Base-by-base conservation (phyloP, 2,329 filamentous ascomycete species). In the Ophiosphaerella herpotricha region DNA sequence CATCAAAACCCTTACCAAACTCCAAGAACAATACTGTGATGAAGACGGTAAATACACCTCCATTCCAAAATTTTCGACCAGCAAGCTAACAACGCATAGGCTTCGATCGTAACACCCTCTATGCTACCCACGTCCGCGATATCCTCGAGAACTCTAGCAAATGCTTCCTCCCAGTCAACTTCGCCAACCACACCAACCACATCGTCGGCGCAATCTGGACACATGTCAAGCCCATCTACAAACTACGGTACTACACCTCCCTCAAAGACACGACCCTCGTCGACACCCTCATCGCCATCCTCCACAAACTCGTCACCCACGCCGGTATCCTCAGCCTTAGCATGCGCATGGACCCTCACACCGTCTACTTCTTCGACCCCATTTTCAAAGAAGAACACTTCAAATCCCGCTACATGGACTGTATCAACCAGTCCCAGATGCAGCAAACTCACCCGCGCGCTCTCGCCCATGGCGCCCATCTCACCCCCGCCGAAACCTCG, bases 381-480 rank as follows among this genome's bases (percentile, higher is more conserved):
- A 32, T 57, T 0, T 58, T 61, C 56, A 70, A 70, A 46, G 66
- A 71, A 55, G 57, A 64, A 13, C 39, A 8, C 13, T 71, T 57
- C 46, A 37, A 18, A 3, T 6, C 13, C 4, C 7, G 38, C 0
- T 14, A 49, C 21, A 64, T 66, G 61, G 50, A 65, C 4, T 61
- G 54, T n/a, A 54, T 63, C 52, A 70, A 71, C 54, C 2, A 39
- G 0, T 0, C 7, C 0, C 2, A 45, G 0, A 64, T 70, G 62
- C n/a, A 36, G 2, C 38, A 42, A 31, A 6, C 24, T 2, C 18
- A 50, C n/a, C 32, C 39, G 55, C 44, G 39, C 53, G 31, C 16
- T 8, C 14, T 34, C 14, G 34, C 13, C 5, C 33, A 33, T 9
- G 6, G 34, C 23, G 23, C 9, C 2, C 5, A 37, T 4, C 26